These are phyloP conservation scores for Penicillium macrosclerotiorum DNA, from an alignment of 495 filamentous ascomycete genomes.

Conservation along the genomic window DNA sequence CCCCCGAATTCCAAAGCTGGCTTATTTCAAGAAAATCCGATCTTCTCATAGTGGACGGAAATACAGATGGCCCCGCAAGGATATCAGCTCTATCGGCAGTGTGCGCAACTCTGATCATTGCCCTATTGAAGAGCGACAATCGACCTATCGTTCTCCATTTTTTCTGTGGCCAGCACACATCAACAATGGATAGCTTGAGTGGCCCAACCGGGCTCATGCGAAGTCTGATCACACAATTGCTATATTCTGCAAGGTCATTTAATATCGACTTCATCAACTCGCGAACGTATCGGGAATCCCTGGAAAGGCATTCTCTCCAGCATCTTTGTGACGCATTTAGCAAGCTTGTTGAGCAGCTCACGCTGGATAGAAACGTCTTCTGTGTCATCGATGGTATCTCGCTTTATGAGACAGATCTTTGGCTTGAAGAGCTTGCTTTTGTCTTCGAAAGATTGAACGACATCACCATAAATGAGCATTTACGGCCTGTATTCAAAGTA, in stretches of 20 bases:
- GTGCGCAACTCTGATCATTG: not conserved
- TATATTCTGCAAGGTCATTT: not conserved
- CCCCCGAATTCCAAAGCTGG: not conserved
- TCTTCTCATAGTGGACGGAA: not conserved
- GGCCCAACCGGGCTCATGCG: not conserved
- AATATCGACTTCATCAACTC: not conserved
- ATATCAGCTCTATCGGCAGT: not conserved
- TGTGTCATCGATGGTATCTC: not conserved
- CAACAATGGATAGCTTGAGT: not conserved
- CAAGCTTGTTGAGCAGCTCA: constrained; percentile 1
- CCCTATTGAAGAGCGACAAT: not conserved
- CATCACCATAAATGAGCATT: not conserved
- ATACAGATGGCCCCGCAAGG: not conserved
- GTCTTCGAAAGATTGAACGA: not conserved
- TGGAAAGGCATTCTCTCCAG: not conserved
- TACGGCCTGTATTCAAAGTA: not conserved
- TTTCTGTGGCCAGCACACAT: not conserved
- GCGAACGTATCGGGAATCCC: not conserved
- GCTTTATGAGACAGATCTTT: not conserved
- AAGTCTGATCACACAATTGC: not conserved
- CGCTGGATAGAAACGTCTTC: not conserved
- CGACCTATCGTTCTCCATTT: not conserved
- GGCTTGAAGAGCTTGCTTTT: not conserved
- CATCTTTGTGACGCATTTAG: not conserved
- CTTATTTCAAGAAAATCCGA: not conserved